Evolutionary conservation across 2,329 filamentous ascomycete species (phyloP), one percentile per base, ranked within the genome.

Genomic region (Claviceps capensis): DNA sequence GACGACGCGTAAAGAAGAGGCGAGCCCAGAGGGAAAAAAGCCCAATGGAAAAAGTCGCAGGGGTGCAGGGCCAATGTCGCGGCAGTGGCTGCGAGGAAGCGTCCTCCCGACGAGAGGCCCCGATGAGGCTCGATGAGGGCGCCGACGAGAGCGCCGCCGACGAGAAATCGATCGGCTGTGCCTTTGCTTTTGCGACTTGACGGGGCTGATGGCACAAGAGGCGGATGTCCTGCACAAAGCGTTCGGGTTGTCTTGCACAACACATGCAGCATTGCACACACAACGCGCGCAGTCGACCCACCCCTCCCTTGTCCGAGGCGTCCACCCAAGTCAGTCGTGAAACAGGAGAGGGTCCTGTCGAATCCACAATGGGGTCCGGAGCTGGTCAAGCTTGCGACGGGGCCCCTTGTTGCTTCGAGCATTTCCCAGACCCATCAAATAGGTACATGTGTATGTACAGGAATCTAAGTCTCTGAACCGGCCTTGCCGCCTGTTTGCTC

Each of bases 301-400:
- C 51, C 47, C 53, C 50, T 47, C 38, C 48, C 52, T 30, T 50
- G 45, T 44, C 48, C 53, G 49, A 51, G 51, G 51, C 52, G 49
- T 47, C 49, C 54, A 57, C 51, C 55, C 52, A 55, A 49, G 57
- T 53, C 53, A 44, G 44, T 56, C 52, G 57, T 58, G 55, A 58
- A 58, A 58, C 57, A 58, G 55, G 54, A 56, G 55, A 38, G 38
- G 26, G 50, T 52, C 54, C 55, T 53, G 54, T 52, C 42, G 54
- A 55, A 49, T 52, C 56, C 55, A 58, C 53, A 36, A 40, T 46
- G 41, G 53, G 49, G 51, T 56, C 57, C 56, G 51, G 55, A 53
- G 51, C 54, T 49, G 56, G 53, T 53, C 56, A 57, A 52, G 50
- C 52, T 57, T 57, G 57, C 55, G 57, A 57, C 55, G 46, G 49